phyloP scores from a whole-genome alignment of 257 asterid genomes.

The Jacaranda copaia region DNA sequence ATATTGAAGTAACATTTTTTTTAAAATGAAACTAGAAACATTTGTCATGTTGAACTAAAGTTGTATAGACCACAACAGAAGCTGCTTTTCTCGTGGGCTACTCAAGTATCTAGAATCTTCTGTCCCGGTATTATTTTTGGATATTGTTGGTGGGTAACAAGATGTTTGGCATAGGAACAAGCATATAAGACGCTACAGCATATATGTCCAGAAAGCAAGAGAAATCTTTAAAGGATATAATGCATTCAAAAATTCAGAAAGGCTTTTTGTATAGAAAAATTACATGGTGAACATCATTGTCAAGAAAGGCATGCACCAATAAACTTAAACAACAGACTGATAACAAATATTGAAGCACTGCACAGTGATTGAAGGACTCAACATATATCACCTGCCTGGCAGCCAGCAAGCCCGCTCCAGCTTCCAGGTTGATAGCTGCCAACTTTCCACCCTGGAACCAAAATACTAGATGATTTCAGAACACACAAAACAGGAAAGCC shows the following conservation, averaged over 20 bases:
- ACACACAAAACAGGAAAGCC: slow-evolving; percentile 25
- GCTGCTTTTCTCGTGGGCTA: too few species aligned
- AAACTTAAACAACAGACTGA: background rate
- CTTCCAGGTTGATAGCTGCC: slow-evolving; percentile 83
- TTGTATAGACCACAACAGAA: background rate
- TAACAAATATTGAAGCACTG: background rate
- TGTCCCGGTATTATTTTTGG: too few species aligned
- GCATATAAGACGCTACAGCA: background rate
- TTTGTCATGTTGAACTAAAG: background rate
- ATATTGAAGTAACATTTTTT: background rate
- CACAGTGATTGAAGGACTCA: background rate
- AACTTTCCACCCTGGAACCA: slow-evolving; percentile 75
- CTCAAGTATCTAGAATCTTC: too few species aligned
- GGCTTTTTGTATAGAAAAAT: background rate
- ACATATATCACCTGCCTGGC: slow-evolving; percentile 73
- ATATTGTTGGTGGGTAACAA: too few species aligned
- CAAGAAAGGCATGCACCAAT: background rate
- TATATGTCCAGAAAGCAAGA: background rate
- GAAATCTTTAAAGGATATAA: background rate
- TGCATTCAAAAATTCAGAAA: background rate
- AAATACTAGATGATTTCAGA: slow-evolving; percentile 13
- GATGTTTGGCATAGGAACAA: background rate
- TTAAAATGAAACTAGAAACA: background rate
- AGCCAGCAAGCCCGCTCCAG: slow-evolving; percentile 73
- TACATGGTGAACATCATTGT: background rate